Base-by-base conservation (phyloP, 2,329 filamentous ascomycete species). In the Trichophyton mentagrophytes region DNA sequence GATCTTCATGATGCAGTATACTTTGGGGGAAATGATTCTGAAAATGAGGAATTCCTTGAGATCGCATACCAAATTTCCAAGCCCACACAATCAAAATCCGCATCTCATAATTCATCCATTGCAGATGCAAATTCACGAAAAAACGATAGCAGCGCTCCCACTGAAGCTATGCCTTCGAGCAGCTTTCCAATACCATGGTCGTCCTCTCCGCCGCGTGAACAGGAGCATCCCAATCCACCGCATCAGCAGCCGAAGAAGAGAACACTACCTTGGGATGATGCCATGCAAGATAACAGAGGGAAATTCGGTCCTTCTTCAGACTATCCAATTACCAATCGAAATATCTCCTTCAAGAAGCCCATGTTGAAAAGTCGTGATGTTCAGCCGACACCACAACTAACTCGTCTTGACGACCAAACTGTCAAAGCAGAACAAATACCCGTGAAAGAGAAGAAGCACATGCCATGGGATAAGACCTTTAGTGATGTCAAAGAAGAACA, bases 41-140 rank as follows among this genome's bases (percentile, higher is more conserved):
- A 85, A 62, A 88, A 90, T 64, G 85, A 92, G 66, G 91, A 96
- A 69, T 93, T 95, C 66, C 89, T 90, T 67, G 88, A 92, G 69
- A 90, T 96, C 66, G 81, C 86, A 20, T 82, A 90, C 89, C 59
- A 73, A 66, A 4, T 71, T 51, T 55, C 51, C 13, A 33, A 36
- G n/a, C 17, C 58, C 27, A 69, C 60, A 70, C 67, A 22, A 67
- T 68, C 40, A 36, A 9, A 58, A 47, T 30, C 33, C 44, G 4
- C 36, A 49, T 30, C 17, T 58, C n/a, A 47, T 59, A 3, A 15
- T 60, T 61, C 68, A 9, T 67, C 64, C 60, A 66, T 58, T 58
- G 30, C 58, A 57, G 22, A 42, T 13, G 27, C 17, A 27, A 33
- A 20, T 15, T 22, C 15, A 36, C 44, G 33, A 25, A 22, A 13